phyloP scores from a whole-genome alignment of 306 rosid species.

The Sechiopsis laciniata region DNA sequence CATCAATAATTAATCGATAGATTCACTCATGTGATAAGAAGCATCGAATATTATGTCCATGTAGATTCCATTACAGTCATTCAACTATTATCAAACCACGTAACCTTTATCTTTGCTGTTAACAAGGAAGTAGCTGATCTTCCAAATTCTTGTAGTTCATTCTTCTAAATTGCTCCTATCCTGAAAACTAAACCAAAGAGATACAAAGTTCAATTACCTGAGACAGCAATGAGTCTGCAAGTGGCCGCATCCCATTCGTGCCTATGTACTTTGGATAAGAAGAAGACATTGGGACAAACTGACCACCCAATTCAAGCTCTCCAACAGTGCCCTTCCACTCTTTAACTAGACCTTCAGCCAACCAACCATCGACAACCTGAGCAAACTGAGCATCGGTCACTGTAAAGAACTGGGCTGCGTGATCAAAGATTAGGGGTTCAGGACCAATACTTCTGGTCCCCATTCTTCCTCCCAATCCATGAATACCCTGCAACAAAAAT shows the following conservation, averaged over 20 bases:
- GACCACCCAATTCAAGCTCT: conserved; percentile 68
- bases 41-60: not conserved
- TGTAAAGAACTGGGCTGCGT: conserved; percentile 90
- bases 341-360: conserved; percentile 56
- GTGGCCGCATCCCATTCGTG: conserved; percentile 67
- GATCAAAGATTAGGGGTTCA: conserved; percentile 59
- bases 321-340: conserved; percentile 73
- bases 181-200: not conserved
- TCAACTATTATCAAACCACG: not conserved
- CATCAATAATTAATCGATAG: not conserved
- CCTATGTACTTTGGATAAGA: conserved; percentile 52
- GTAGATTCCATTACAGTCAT: not conserved
- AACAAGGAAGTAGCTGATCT: not conserved
- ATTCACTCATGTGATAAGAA: not conserved
- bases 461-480: conserved; percentile 91
- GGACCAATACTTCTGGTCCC: conserved; percentile 73
- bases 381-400: conserved; percentile 54
- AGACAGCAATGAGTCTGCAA: conserved; percentile 72
- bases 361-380: conserved; percentile 57
- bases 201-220: conserved; percentile 37
- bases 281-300: conserved; percentile 54
- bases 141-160: not conserved
- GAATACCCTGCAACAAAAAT: conserved; percentile 53
- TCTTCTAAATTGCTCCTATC: not conserved
- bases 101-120: not conserved